A percentile compares a stretch with the other conserved stretches of the same genome.
Conservation (phyloP, 768 basidiomycete species). For the Tylopilus sp. region DNA sequence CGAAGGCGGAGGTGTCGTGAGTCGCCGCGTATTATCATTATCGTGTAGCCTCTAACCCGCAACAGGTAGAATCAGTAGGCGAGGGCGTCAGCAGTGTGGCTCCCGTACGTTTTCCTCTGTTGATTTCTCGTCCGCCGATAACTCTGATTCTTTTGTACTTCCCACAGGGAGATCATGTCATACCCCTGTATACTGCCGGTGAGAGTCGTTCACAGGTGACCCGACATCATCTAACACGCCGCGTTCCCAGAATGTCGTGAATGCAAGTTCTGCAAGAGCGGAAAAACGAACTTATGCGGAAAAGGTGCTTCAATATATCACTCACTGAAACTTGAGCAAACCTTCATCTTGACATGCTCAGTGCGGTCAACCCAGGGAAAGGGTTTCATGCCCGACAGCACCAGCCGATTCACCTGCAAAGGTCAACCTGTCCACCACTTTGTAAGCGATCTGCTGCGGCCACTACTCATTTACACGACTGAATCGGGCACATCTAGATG, state of each 20-base stretch:
- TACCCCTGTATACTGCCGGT: conserved; percentile 96
- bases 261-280: conserved; percentile 98
- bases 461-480: not conserved
- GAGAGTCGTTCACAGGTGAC: conserved; percentile 25
- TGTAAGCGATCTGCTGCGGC: conserved; percentile 43
- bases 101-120: conserved; percentile 36
- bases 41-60: not conserved
- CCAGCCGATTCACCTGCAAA: conserved; percentile 83
- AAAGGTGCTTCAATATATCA: conserved; percentile 53
- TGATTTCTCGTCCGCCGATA: not conserved
- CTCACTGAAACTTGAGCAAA: not conserved
- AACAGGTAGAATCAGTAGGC: conserved; percentile 93
- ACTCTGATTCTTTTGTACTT: not conserved
- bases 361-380: conserved; percentile 92
- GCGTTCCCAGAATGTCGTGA: conserved; percentile 83
- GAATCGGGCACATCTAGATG: conserved; percentile 57
- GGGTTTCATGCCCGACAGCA: conserved; percentile 92
- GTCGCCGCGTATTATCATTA: conserved; percentile 25
- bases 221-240: not conserved
- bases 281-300: conserved; percentile 98
- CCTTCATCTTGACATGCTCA: conserved; percentile 26
- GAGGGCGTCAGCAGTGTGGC: conserved; percentile 85
- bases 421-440: conserved; percentile 90
- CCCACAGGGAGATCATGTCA: conserved; percentile 85
- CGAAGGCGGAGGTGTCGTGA: conserved; percentile 87